Conservation (phyloP, 176 grass and related monocot genomes). For the Zizania latifolia region DNA sequence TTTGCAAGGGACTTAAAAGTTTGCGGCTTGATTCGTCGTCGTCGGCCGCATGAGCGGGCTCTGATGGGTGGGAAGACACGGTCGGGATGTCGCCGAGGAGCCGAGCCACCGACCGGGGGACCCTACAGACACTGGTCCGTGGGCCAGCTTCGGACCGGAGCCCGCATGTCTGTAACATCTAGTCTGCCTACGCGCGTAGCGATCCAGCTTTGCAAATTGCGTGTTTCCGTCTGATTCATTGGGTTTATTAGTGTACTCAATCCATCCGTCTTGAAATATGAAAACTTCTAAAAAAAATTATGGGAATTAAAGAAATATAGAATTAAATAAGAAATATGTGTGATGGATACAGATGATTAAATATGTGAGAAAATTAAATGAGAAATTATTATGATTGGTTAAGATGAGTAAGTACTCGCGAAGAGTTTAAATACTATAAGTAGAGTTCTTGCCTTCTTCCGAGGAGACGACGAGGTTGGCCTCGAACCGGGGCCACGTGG, state of each 20-base stretch:
- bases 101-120: slow-evolving; percentile 23
- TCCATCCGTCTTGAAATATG: too few relatives aligned
- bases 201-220: not conserved
- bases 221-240: not conserved
- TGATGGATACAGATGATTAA: too few relatives aligned
- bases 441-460: too few relatives aligned
- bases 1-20: slow-evolving; percentile 9
- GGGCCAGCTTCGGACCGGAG: not conserved
- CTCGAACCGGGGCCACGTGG: not conserved
- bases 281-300: too few relatives aligned
- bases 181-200: not conserved
- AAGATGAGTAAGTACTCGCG: too few relatives aligned
- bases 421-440: too few relatives aligned
- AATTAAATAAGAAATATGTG: too few relatives aligned
- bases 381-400: too few relatives aligned
- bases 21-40: slow-evolving; percentile 30
- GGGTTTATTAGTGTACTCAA: too few relatives aligned
- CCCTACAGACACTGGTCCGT: not conserved
- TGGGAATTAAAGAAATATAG: too few relatives aligned
- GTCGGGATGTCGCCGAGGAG: not conserved
- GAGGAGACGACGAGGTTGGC: not conserved
- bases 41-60: slow-evolving; percentile 3
- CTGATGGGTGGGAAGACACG: slow-evolving; percentile 22
- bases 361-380: too few relatives aligned
- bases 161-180: not conserved